A percentile compares a stretch with the other conserved stretches of the same genome.
These are phyloP conservation scores for Yamadazyma phyllophila DNA, from an alignment of 805 yeast genomes.

Conservation along the genomic window DNA sequence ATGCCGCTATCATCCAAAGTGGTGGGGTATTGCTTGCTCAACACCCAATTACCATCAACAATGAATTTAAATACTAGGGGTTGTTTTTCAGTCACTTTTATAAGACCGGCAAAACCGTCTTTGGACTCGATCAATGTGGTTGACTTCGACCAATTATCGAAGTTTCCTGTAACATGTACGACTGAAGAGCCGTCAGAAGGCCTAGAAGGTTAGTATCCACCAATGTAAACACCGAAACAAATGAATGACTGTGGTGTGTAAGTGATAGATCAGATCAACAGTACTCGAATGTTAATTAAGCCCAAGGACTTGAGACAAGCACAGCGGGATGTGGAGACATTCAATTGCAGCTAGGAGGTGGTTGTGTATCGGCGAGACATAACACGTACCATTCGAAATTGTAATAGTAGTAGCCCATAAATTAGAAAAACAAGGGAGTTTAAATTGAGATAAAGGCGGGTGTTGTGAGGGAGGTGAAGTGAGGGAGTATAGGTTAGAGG, in stretches of 20 bases:
- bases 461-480: neutral
- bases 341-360: too few species aligned
- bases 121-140: slow-evolving; percentile 17
- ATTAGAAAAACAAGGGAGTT: neutral
- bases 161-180: slow-evolving; percentile 39
- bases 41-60: slow-evolving; percentile 34
- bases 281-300: too few species aligned
- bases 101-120: slow-evolving; percentile 19
- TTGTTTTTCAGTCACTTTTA: slow-evolving; percentile 21
- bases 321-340: neutral
- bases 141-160: slow-evolving; percentile 37
- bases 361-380: neutral
- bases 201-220: slow-evolving; percentile 3
- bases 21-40: slow-evolving; percentile 21
- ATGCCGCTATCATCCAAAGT: slow-evolving; percentile 35
- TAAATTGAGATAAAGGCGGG: neutral
- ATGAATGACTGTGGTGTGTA: too few species aligned
- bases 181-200: neutral
- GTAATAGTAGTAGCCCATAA: slow-evolving; percentile 9
- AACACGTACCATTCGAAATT: slow-evolving; percentile 16
- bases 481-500: neutral
- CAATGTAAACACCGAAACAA: neutral
- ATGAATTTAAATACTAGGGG: slow-evolving; percentile 39
- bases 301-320: too few species aligned
- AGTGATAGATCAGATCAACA: too few species aligned